Percentiles rank a stretch among this genome's conserved stretches.
Conservation (phyloP, 23 red algal species). For the Chondrus crispus region DNA sequence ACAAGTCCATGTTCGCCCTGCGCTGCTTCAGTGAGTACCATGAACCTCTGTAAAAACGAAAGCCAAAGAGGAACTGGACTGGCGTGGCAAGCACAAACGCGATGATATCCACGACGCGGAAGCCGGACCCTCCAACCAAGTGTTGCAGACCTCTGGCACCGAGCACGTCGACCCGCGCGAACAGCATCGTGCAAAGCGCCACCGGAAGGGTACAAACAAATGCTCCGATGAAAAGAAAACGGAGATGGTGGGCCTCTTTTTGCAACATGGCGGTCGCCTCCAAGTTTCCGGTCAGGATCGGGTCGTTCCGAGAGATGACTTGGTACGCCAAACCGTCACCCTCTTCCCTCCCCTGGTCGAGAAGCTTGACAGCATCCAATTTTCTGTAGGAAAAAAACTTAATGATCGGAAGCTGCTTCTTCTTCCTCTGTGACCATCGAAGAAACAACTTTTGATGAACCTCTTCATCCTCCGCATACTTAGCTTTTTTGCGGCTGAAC, state of each 20-base stretch:
- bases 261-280: background rate
- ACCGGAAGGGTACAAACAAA: conserved; percentile 39
- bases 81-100: conserved; percentile 52
- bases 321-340: background rate
- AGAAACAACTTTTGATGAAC: background rate
- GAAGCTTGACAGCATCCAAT: background rate
- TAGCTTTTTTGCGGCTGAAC: background rate
- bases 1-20: conserved; percentile 59
- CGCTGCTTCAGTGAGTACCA: conserved; percentile 47
- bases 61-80: conserved; percentile 57
- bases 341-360: background rate
- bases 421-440: background rate
- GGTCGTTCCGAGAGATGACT: background rate
- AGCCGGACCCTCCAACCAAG: background rate
- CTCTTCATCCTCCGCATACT: background rate
- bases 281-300: background rate
- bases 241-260: background rate
- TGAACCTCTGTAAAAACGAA: conserved; percentile 51
- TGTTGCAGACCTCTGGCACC: background rate
- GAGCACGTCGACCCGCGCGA: background rate
- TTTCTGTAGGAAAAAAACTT: background rate
- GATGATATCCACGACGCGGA: conserved; percentile 22
- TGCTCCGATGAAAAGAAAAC: conserved; percentile 9
- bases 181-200: conserved; percentile 22
- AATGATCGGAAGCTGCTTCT: background rate